Percentiles rank a stretch among this genome's conserved stretches.
Conservation (phyloP, 164 flowering plant species). For the Echeveria elegans region DNA sequence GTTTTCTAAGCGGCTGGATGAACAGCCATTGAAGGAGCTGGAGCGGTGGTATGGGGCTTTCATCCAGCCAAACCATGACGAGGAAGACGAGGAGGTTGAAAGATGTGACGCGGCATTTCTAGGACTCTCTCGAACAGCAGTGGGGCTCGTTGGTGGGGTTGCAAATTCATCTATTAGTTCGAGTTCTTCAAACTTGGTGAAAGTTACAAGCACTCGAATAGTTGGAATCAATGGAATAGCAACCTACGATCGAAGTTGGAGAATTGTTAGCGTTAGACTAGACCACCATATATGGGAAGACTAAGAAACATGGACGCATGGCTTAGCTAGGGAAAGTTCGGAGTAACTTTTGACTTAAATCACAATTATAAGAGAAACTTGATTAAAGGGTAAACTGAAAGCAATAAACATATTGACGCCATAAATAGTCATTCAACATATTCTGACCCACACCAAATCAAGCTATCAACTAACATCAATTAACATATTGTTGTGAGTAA, state of each 20-base stretch:
- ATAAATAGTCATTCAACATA: no score
- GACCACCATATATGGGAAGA: no score
- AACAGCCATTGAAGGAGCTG: constrained; percentile 33
- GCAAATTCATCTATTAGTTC: constrained; percentile 71
- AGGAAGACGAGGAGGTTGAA: constrained; percentile 46
- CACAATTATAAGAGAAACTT: no score
- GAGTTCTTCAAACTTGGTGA: constrained; percentile 85
- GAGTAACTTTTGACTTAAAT: no score
- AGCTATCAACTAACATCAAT: no score
- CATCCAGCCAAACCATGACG: constrained; percentile 95
- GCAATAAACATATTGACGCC: no score
- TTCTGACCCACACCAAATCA: no score
- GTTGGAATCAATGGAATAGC: constrained; percentile 97
- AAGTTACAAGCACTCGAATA: constrained; percentile 84
- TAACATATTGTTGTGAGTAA: no score
- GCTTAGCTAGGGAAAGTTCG: no score
- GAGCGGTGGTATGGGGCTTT: constrained; percentile 41
- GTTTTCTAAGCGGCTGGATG: constrained; percentile 53
- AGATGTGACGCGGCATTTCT: constrained; percentile 23
- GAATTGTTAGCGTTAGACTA: no score
- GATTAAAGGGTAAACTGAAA: no score
- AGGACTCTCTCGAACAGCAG: constrained; percentile 41
- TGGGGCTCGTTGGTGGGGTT: constrained; percentile 91
- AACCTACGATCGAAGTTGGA: constrained; percentile 48
- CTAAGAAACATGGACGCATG: no score